Evolutionary conservation across 2,329 filamentous ascomycete genomes (phyloP).

Genomic region (Dendrostoma leiphaemia): DNA sequence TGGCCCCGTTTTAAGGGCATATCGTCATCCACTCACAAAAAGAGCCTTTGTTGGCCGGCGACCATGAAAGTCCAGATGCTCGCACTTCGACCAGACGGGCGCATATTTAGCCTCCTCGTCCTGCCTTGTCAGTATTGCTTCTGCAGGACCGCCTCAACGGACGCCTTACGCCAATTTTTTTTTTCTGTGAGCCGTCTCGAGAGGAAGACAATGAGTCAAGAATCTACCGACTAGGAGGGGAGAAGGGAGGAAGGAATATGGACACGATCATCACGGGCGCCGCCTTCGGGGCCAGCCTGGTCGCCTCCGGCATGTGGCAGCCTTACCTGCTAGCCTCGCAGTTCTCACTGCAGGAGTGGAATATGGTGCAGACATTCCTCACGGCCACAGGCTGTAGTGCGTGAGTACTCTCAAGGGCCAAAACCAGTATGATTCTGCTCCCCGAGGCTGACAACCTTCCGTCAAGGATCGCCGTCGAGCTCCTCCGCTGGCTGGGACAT

Average conservation of each 20-base stretch:
- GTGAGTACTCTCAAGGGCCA: conserved; percentile 39
- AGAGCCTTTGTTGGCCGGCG: not conserved
- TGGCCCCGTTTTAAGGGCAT: not conserved
- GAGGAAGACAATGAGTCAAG: conserved; percentile 48
- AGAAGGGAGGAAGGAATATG: conserved; percentile 20
- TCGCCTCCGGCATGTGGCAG: conserved; percentile 58
- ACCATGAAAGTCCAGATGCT: not conserved
- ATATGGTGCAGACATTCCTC: conserved; percentile 65
- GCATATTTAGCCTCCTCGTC: not conserved
- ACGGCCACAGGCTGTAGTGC: conserved; percentile 60
- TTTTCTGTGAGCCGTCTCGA: too few relatives aligned
- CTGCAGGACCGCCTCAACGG: too few relatives aligned
- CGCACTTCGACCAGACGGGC: too few relatives aligned
- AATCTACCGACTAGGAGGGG: conserved; percentile 34
- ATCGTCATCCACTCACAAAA: not conserved
- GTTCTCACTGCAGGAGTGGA: conserved; percentile 59
- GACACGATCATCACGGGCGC: conserved; percentile 47
- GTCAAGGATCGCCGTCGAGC: conserved; percentile 41
- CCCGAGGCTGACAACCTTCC: not conserved
- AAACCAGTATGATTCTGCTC: not conserved
- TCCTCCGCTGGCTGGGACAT: conserved; percentile 42
- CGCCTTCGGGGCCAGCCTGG: conserved; percentile 60
- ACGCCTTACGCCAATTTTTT: not conserved
- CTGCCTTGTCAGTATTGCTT: too few relatives aligned
- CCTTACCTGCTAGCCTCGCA: conserved; percentile 60